Percentiles rank a stretch among this genome's conserved stretches.
Conservation (phyloP, 225 moss, liverwort and hornwort genomes). For the Physcomitrium patens region DNA sequence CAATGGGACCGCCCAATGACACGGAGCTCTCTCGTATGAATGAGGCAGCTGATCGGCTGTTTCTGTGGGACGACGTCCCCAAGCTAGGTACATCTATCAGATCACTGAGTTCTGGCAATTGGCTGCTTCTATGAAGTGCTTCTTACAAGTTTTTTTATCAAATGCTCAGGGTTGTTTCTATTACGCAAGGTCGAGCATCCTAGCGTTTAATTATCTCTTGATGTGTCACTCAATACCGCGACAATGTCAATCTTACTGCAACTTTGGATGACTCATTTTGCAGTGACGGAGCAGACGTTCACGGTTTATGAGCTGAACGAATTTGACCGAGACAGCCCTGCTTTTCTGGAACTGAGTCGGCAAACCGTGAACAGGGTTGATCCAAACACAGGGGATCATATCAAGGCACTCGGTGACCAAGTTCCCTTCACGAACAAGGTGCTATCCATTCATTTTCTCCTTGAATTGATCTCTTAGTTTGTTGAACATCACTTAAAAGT, state of each 20-base stretch:
- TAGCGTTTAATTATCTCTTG: slow-evolving; percentile 17
- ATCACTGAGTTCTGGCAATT: no score
- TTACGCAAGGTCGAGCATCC: slow-evolving; percentile 16
- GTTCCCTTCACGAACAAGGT: slow-evolving; percentile 34
- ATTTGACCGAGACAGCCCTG: slow-evolving; percentile 59
- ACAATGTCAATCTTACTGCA: slow-evolving; percentile 1
- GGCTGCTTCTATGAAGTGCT: no score
- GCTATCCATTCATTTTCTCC: not conserved
- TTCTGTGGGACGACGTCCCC: slow-evolving; percentile 26
- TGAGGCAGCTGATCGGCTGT: slow-evolving; percentile 22
- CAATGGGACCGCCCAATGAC: no score
- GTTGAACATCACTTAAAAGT: no score
- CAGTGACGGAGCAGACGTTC: slow-evolving; percentile 60
- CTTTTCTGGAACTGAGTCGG: slow-evolving; percentile 55
- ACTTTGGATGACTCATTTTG: not conserved
- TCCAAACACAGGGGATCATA: slow-evolving; percentile 13
- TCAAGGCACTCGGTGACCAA: slow-evolving; percentile 24
- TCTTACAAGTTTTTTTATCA: not conserved
- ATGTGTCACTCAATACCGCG: slow-evolving; percentile 6
- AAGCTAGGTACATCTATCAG: slow-evolving; percentile 11
- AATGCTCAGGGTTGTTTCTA: slow-evolving; percentile 5
- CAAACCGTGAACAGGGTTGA: slow-evolving; percentile 52
- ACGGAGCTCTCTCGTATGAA: no score
- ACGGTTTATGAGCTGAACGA: slow-evolving; percentile 62
- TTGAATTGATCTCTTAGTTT: not conserved